Base-by-base conservation (phyloP, 2,329 filamentous ascomycete species). In the Aureobasidium vineae region DNA sequence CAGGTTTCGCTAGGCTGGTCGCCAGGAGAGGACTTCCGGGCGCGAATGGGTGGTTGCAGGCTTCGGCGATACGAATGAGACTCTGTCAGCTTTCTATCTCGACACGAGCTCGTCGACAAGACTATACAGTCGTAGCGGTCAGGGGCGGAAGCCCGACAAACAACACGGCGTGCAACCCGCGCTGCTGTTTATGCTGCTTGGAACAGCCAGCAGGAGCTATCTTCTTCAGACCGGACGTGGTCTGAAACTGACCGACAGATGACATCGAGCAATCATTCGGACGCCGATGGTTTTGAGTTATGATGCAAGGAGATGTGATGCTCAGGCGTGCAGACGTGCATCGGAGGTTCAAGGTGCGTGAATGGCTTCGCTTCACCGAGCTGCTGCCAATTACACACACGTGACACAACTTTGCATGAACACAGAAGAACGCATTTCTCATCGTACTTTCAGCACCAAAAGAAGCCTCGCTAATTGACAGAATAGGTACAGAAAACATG, bases 291-390 rank as follows among this genome's bases (percentile, higher is more conserved):
- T 19, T 31, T 21, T 6, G 23, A 16, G 40, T 11, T 45, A 59
- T 59, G 54, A 28, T 59, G 40, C 38, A 45, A 59, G n/a, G 26
- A 45, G 54, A 19, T 40, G 33, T 28, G 19, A 41, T 56, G 53
- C 36, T 56, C 23, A 11, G 53, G 21, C 33, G 26, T 56, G 53
- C 33, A 56, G 33, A 56, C 33, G 33, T 41, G 31, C 53, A 56
- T 56, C 53, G 33, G 53, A 56, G 36, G 52, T 54, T 23, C 36
- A 21, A 57, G 38, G 36, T 38, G 53, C 53, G 53, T 59, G 40
- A 21, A 57, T 54, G 50, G 50, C 50, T 41, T 57, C 53, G 53
- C 53, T 57, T 41, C 53, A 41, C 36, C 49, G 28, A 43, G 31
- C 28, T 36, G 53, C 53, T 56, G 54, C 54, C 54, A 59, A 23